These are phyloP conservation scores for Hericium rajendrae DNA, from an alignment of 768 basidiomycete species.

Conservation along the genomic window DNA sequence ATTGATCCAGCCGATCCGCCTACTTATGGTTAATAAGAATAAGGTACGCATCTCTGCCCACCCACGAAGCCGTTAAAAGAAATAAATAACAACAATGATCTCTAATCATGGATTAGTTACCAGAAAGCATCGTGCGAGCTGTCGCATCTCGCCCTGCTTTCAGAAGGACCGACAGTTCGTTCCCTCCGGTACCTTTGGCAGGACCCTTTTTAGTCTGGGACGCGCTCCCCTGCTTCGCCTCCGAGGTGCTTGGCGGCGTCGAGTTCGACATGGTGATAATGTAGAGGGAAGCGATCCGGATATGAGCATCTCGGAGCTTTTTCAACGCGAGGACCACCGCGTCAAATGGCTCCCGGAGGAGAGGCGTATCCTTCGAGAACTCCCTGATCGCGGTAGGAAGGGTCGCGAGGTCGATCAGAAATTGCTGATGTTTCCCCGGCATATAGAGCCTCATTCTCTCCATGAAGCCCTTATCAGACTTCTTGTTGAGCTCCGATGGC, in stretches of 20 bases:
- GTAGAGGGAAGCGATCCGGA: constrained; percentile 82
- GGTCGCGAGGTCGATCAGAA: constrained; percentile 57
- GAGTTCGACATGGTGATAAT: constrained; percentile 77
- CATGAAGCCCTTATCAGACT: constrained; percentile 74
- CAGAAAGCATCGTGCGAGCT: constrained; percentile 43
- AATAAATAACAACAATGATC: background rate
- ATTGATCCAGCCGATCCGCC: background rate
- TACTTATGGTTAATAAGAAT: no score
- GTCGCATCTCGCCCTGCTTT: constrained; percentile 92
- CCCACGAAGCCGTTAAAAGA: constrained; percentile 1
- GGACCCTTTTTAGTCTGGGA: constrained; percentile 31
- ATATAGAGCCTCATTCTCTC: constrained; percentile 91
- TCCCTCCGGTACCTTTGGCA: constrained; percentile 85
- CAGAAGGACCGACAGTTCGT: constrained; percentile 67
- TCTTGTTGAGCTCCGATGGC: constrained; percentile 56
- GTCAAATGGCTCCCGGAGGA: constrained; percentile 70
- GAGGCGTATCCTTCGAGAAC: constrained; percentile 45
- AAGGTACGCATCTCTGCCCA: no score
- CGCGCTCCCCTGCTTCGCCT: constrained; percentile 15
- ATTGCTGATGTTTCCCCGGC: constrained; percentile 86
- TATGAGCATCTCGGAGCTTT: constrained; percentile 77
- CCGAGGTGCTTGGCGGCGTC: constrained; percentile 49
- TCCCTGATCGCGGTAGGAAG: constrained; percentile 55
- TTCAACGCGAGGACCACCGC: constrained; percentile 70
- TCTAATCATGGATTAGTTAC: constrained; percentile 15